phyloP scores from a whole-genome alignment of 164 flowering plant genomes.

The Houttuynia cordata region DNA sequence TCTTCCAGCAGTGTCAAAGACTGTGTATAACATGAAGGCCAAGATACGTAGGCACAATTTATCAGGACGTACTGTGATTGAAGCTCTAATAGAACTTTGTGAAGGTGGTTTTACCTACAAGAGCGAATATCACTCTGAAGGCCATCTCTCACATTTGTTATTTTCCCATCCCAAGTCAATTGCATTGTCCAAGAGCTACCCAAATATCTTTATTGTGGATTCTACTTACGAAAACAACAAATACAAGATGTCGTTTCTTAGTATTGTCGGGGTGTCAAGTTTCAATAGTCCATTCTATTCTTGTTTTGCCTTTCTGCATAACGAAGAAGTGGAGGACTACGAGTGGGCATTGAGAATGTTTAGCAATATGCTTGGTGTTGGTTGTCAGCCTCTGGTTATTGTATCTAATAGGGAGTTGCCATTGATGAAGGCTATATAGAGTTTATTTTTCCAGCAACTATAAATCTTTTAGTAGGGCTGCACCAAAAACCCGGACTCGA shows the following conservation, averaged over 20 bases:
- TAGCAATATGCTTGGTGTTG: background rate
- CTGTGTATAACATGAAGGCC: constrained; percentile 36
- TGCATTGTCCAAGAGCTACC: constrained; percentile 3
- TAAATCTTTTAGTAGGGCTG: no score
- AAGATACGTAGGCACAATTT: constrained; percentile 23
- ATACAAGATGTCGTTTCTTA: constrained; percentile 7
- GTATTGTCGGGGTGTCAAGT: constrained; percentile 8
- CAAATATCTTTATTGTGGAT: constrained; percentile 9
- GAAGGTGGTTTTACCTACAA: constrained; percentile 6
- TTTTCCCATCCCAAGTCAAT: constrained; percentile 12
- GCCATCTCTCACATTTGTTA: constrained; percentile 9
- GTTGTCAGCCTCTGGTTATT: constrained; percentile 5
- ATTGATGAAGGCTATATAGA: constrained; percentile 5
- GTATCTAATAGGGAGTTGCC: constrained; percentile 5
- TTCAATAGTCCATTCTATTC: constrained; percentile 10
- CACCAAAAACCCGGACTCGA: no score
- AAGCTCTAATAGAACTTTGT: constrained; percentile 4
- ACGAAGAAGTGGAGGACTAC: constrained; percentile 8
- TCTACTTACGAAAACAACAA: constrained; percentile 8
- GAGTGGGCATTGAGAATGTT: constrained; percentile 6
- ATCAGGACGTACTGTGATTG: constrained; percentile 14
- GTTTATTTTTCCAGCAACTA: constrained; percentile 5
- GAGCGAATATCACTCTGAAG: constrained; percentile 3
- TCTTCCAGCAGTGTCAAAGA: constrained; percentile 18
- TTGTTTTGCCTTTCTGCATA: constrained; percentile 5